Evolutionary conservation across 2,329 filamentous ascomycete species (phyloP), one percentile per base, ranked within the genome.

Genomic region (Tolypocladium endophyticum): DNA sequence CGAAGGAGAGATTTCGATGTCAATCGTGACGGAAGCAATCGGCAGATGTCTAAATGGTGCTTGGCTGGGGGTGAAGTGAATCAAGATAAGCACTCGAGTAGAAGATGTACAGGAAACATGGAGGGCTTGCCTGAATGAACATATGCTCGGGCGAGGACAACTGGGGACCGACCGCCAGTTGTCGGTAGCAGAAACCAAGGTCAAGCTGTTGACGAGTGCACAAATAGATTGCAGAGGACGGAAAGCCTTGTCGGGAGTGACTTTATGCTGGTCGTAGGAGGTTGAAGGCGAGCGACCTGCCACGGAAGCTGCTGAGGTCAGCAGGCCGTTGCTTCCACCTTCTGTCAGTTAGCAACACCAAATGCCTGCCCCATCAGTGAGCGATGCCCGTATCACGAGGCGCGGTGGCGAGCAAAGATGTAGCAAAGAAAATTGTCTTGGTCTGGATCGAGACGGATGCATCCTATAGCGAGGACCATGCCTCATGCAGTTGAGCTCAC

Each of bases 371-470:
- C 23, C 25, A 50, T 53, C 28, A 18, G 18, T 14, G 25, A 9
- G 9, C 8, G 1, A 16, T 18, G 11, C 5, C 28, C 14, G 8
- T 14, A 7, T 52, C 28, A 33, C 47, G 7, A 20, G 25, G 16
- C 16, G 47, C 28, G 33, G 20, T 23, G 50, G 50, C 30, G 30
- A 35, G 11, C 30, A n/a, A 20, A 8, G 12, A 9, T 5, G 5
- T 3, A 20, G 39, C 35, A 41, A 43, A 30, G 36, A 12, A 28
- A 60, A 59, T 30, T 62, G 58, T 64, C 62, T 64, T 58, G 45
- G 56, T 62, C 43, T 36, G 45, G 36, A 61, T 61, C 47, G 55
- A 58, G 52, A 60, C 61, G 59, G 38, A 62, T 55, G 59, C 58
- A 58, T 61, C 61, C 57, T 58, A 56, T 59, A 57, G 38, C n/a